phyloP scores from a whole-genome alignment of 768 basidiomycete genomes.

The Cystobasidium tubakii region DNA sequence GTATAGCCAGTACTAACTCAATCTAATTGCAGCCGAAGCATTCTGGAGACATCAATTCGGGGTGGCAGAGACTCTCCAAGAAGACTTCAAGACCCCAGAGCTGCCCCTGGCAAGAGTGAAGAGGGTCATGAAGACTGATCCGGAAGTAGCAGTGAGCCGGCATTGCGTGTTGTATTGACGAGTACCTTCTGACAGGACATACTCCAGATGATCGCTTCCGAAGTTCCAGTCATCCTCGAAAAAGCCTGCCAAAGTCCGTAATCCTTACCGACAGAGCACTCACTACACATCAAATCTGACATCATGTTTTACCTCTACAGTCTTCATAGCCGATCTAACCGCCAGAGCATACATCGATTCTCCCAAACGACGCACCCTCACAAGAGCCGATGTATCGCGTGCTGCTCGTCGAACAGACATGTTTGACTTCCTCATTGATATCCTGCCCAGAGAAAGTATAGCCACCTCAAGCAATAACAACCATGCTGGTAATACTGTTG shows the following conservation, averaged over 20 bases:
- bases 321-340: constrained; percentile 96
- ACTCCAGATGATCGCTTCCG: constrained; percentile 89
- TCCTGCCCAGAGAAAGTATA: constrained; percentile 76
- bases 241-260: constrained; percentile 91
- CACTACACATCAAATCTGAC: constrained; percentile 9
- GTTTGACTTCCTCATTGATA: constrained; percentile 96
- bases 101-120: constrained; percentile 92
- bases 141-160: constrained; percentile 49
- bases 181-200: neutral
- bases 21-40: constrained; percentile 14
- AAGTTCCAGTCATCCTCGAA: constrained; percentile 94
- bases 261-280: constrained; percentile 12
- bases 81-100: constrained; percentile 58
- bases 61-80: constrained; percentile 42
- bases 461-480: neutral
- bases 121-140: constrained; percentile 84
- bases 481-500: neutral
- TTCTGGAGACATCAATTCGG: constrained; percentile 40
- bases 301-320: constrained; percentile 52
- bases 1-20: neutral
- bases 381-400: constrained; percentile 59
- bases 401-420: constrained; percentile 61
- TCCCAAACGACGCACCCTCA: constrained; percentile 38
- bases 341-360: constrained; percentile 64
- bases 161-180: constrained; percentile 81